Base-by-base conservation (phyloP, 208 protist genomes). In the Crithidia sp. region DNA sequence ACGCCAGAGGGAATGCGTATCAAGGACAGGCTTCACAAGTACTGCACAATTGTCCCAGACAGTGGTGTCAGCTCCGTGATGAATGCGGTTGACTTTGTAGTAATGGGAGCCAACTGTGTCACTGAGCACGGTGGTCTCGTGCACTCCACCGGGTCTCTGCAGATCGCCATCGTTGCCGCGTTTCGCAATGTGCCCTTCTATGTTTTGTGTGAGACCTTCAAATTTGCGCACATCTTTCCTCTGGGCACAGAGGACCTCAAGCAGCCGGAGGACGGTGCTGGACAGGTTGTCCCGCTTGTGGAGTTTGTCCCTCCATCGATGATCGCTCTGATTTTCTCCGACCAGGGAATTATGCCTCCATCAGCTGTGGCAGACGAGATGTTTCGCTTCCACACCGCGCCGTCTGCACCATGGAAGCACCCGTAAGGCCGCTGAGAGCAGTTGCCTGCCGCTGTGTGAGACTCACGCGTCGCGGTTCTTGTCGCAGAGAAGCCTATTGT, bases 121-220 rank as follows among this genome's bases (percentile, higher is more conserved):
- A 99, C 98, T 14, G 99, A 99, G 82, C 99, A 97, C 65, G 99
- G 99, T 17, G 99, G 99, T n/a, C 95, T 99, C 41, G 96, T 99
- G 40, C 99, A 99, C 76, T 98, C 95, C 52, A 97, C 98, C n/a
- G 98, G 99, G n/a, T 99, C 98, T 3, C 89, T 98, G 64, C 98
- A 99, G 78, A 91, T 99, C 2, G 94, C 98, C 28, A 97, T 99
- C 8, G 85, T 99, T 43, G 98, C 98, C 0, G 83, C 95, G 19
- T 95, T 90, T 5, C 88, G 92, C 40, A 98, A 99, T 59, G 99
- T 99, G 67, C 97, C 98, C 14, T 98, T 99, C 77, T 99, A 99
- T 79, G 98, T 99, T 5, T 95, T 99, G 41, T 98, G 97, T 43
- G 99, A 99, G 67, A 98, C 92, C 41, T 99, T 99, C 76, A 99